These are phyloP conservation scores for Penicillium diatomitis DNA, from an alignment of 495 filamentous ascomycete genomes.

Conservation along the genomic window DNA sequence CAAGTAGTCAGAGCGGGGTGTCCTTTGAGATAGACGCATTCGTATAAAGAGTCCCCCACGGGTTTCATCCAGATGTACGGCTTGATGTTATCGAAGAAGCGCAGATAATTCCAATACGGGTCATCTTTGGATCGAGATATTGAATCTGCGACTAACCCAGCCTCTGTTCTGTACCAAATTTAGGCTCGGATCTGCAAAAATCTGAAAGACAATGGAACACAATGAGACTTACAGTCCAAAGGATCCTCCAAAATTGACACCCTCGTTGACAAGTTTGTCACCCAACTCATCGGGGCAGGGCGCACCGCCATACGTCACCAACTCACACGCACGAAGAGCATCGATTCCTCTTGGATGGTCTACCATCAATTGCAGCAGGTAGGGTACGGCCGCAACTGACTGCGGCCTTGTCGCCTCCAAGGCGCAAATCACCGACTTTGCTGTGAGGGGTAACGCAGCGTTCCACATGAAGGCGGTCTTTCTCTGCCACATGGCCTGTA, in stretches of 20 bases:
- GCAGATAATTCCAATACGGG: constrained; percentile 46
- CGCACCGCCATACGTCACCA: constrained; percentile 44
- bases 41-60: constrained; percentile 34
- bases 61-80: constrained; percentile 44
- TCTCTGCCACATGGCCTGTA: constrained; percentile 45
- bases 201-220: not conserved
- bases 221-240: constrained; percentile 41
- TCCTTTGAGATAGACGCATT: constrained; percentile 44
- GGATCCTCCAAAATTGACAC: constrained; percentile 39
- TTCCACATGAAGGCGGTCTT: constrained; percentile 43
- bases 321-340: constrained; percentile 32
- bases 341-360: constrained; percentile 40
- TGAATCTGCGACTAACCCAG: constrained; percentile 42
- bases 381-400: constrained; percentile 47
- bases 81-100: constrained; percentile 35
- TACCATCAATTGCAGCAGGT: constrained; percentile 45
- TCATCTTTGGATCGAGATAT: constrained; percentile 36
- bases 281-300: constrained; percentile 51
- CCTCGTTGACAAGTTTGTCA: constrained; percentile 37
- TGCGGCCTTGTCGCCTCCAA: constrained; percentile 39
- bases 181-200: not conserved
- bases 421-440: constrained; percentile 34
- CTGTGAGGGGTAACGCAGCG: constrained; percentile 45
- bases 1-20: constrained; percentile 40
- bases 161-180: constrained; percentile 40